Evolutionary conservation across 768 basidiomycete species (phyloP), one percentile per base, ranked within the genome.

Genomic region (Daedaleopsis sinensis): DNA sequence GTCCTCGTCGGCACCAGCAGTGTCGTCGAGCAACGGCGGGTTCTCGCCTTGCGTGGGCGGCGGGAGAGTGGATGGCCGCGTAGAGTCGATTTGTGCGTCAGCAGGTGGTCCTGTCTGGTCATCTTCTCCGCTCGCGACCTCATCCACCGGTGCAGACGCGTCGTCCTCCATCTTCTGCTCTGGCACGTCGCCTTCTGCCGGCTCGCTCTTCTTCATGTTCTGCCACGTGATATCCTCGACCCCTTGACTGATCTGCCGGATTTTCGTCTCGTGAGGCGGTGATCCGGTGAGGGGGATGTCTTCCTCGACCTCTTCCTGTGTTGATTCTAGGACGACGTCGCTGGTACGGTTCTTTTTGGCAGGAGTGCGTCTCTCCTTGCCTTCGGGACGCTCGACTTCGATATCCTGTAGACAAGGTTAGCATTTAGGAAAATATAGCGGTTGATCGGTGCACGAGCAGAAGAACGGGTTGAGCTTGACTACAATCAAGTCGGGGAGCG

Each of bases 181-280:
- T n/a, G n/a, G n/a, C n/a, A n/a, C n/a, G n/a, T n/a, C n/a, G n/a
- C n/a, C n/a, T n/a, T n/a, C n/a, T n/a, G n/a, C n/a, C 11, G 59
- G 52, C 4, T 62, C 23, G 24, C 71, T 66, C 61, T 81, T 79
- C 70, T 74, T 73, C 59, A 71, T 70, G 58, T 83, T 85, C 71
- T 81, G 79, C 90, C 89, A 90, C 69, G 78, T 85, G 64, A 91
- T 82, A 70, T 91, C 90, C 72, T 90, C 89, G 36, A 91, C 89
- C 27, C 88, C 87, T 68, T 86, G 86, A 63, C 88, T 90, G 67
- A 91, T 90, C 76, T 91, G 90, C 54, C 88, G 82, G 59, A 83
- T 82, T 78, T 89, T 91, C 76, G 89, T 84, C 73, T 91, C 89
- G 65, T 86, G 84, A 3, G 86, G 88, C 4, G 91, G 90, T n/a